Evolutionary conservation across 1,284 basidiomycete species (phyloP).

Genomic region (Naganishia sp.): DNA sequence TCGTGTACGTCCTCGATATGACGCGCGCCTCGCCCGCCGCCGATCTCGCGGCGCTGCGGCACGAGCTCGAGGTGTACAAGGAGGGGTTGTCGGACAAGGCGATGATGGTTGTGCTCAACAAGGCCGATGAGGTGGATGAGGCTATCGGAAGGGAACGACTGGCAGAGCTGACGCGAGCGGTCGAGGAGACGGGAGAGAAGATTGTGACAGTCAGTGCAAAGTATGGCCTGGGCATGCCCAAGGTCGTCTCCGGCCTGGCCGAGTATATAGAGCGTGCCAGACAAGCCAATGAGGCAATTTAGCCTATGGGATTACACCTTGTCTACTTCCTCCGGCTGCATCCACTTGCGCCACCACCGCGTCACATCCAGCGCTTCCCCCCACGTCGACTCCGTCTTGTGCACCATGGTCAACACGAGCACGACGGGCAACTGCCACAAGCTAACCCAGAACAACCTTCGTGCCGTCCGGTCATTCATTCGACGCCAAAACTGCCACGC

Average conservation of each 20-base stretch:
- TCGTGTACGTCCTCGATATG: conserved; percentile 91
- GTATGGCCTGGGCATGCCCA: conserved; percentile 71
- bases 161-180: conserved; percentile 52
- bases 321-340: background rate
- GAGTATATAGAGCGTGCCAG: conserved; percentile 61
- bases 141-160: conserved; percentile 44
- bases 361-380: conserved; percentile 18
- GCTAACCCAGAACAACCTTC: conserved; percentile 75
- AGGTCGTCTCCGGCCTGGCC: conserved; percentile 66
- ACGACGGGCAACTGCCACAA: conserved; percentile 91
- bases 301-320: background rate
- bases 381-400: conserved; percentile 59
- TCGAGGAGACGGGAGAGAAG: conserved; percentile 45
- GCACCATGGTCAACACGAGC: conserved; percentile 89
- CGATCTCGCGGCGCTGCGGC: conserved; percentile 69
- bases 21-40: conserved; percentile 69
- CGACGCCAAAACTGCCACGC: conserved; percentile 76
- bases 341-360: conserved; percentile 17
- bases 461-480: conserved; percentile 71
- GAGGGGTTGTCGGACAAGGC: conserved; percentile 73
- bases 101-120: conserved; percentile 86
- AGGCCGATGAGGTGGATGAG: conserved; percentile 75
- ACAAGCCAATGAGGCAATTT: background rate
- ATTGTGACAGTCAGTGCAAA: conserved; percentile 79
- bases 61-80: conserved; percentile 84